Base-by-base conservation (phyloP, 1,284 basidiomycete species). In the Polyporus tsugae region DNA sequence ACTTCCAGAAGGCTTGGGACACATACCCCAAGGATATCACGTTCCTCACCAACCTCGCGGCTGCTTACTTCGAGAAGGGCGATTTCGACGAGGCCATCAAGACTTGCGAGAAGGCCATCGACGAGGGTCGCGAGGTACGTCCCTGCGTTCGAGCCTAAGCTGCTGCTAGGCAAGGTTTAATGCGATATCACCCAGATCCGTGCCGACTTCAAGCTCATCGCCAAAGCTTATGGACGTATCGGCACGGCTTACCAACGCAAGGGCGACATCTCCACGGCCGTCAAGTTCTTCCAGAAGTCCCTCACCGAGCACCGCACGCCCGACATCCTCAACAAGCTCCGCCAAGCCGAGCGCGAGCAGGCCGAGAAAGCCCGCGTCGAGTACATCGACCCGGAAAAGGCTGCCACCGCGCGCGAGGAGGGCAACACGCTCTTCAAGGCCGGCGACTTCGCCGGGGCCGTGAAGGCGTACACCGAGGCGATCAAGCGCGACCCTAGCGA, bases 271-370 rank as follows among this genome's bases (percentile, higher is more conserved):
- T 78, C 80, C 7, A 87, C 88, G 59, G 97, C 97, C 15, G 91
- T 97, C 86, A 96, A 95, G 80, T 96, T 88, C 84, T 97, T 88
- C 83, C 85, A 94, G 76, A 97, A 97, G 81, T 96, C 95, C 9
- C 87, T 99, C 62, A 94, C 96, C 4, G 98, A 99, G 81, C 98
- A 99, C 81, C 95, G 98, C 69, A 99, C 97, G 6, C 93, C 98
- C 17, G 94, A 97, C 75, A 86, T 97, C 71, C 89, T 99, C 68
- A 90, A 90, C 81, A 99, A 98, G 85, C 88, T 99, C 53, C 93
- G 94, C 65, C 93, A 92, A 6, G 85, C 89, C 3, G 97, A 99
- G 82, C 92, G 91, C 76, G 81, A 84, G 64, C 93, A 95, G 79
- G 86, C 85, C 11, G 97, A 98, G 70, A 85, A 84, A 15, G 94